phyloP scores from a whole-genome alignment of 73 alveolate species.

The Chromera velia region DNA sequence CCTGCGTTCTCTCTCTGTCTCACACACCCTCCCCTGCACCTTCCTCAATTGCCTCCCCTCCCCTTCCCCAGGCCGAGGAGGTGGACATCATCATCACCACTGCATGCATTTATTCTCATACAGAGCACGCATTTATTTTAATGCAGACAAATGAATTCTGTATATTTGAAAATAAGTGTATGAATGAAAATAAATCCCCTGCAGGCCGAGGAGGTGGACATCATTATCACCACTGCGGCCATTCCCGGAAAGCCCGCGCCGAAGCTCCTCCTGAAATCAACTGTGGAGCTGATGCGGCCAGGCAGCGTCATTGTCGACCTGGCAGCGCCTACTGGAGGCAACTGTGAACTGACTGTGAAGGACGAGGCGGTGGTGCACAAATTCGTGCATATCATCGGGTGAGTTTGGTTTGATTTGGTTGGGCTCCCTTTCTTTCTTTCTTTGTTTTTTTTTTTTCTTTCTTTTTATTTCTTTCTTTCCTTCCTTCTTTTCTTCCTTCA shows the following conservation, averaged over 20 bases:
- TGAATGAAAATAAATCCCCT: too few species aligned
- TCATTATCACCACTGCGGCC: slow-evolving; percentile 56
- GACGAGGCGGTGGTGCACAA: slow-evolving; percentile 42
- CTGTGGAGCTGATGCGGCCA: slow-evolving; percentile 48
- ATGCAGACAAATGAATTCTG: too few species aligned
- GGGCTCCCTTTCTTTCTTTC: too few species aligned
- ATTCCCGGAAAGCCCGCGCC: slow-evolving; percentile 67
- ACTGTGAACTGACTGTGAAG: slow-evolving; percentile 39
- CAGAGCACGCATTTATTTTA: too few species aligned
- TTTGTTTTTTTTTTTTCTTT: too few species aligned
- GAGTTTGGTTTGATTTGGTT: too few species aligned
- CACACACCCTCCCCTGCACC: too few species aligned
- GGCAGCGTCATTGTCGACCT: slow-evolving; percentile 71
- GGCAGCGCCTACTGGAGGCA: slow-evolving; percentile 77
- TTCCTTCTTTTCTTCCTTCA: too few species aligned
- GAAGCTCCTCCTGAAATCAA: slow-evolving; percentile 26
- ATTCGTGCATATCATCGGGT: neutral
- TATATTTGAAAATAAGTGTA: too few species aligned
- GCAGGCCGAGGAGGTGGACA: slow-evolving; percentile 52
- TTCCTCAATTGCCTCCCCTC: too few species aligned
- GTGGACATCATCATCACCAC: slow-evolving; percentile 58
- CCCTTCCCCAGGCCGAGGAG: slow-evolving; percentile 51
- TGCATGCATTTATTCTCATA: slow-evolving; percentile 52
- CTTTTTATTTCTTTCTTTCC: too few species aligned
- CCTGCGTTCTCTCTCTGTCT: too few species aligned